These are phyloP conservation scores for Sabuloglossum arenarium DNA, from an alignment of 495 filamentous ascomycete genomes.

Conservation along the genomic window DNA sequence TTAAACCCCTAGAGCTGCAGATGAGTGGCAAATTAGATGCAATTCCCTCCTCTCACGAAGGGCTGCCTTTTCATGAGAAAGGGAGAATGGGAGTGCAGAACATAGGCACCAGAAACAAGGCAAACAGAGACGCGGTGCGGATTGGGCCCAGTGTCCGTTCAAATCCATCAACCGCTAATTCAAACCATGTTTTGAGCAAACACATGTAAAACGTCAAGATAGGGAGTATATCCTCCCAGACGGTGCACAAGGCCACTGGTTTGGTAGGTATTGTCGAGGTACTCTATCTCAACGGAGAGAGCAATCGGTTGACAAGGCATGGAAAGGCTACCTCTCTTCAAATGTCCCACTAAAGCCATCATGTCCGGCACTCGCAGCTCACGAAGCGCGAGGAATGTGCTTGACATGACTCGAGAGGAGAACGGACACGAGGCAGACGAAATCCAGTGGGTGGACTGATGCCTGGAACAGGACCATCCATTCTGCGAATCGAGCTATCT, in stretches of 20 bases:
- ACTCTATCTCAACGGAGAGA: background rate
- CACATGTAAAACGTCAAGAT: background rate
- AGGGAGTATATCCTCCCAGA: background rate
- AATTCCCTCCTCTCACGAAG: background rate
- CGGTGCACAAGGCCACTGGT: background rate
- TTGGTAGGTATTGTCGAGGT: background rate
- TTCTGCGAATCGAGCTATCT: background rate
- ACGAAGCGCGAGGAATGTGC: constrained; percentile 1
- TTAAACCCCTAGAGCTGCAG: constrained; percentile 1
- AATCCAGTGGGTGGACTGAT: background rate
- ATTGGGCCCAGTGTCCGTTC: background rate
- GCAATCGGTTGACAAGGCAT: background rate
- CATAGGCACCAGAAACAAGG: background rate
- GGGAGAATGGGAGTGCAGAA: background rate
- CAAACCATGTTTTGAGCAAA: background rate
- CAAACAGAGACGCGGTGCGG: background rate
- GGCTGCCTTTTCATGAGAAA: background rate
- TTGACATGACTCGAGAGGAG: constrained; percentile 1
- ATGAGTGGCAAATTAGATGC: background rate
- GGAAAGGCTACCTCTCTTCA: background rate
- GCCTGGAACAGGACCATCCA: background rate
- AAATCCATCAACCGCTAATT: background rate
- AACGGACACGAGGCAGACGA: constrained; percentile 2
- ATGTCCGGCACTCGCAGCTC: background rate
- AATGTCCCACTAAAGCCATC: background rate